These are phyloP conservation scores for Selenicereus undatus DNA, from an alignment of 148 eudicot species.

Conservation along the genomic window DNA sequence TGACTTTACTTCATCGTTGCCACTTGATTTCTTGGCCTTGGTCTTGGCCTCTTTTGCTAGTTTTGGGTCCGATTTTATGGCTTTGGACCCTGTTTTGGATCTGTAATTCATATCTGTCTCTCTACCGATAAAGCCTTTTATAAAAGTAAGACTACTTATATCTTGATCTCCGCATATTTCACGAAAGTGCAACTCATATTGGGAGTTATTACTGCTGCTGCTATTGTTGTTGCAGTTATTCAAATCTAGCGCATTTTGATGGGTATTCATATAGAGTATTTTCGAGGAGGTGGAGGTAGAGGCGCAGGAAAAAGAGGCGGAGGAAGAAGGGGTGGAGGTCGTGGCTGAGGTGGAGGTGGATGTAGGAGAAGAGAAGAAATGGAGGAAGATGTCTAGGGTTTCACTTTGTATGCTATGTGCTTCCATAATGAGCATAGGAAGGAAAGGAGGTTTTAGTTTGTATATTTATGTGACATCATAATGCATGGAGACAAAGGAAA, in stretches of 20 bases:
- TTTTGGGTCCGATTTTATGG: neutral
- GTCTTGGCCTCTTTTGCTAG: neutral
- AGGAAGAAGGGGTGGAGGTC: conserved; percentile 4
- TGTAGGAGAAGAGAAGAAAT: conserved; percentile 6
- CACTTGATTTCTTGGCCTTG: neutral
- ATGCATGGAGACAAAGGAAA: conserved; percentile 5
- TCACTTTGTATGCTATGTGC: conserved; percentile 18
- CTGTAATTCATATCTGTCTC: neutral
- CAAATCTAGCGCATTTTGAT: neutral
- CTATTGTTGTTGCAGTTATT: neutral
- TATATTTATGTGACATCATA: conserved; percentile 13
- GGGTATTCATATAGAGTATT: neutral
- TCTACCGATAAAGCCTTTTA: too few species aligned
- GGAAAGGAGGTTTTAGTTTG: neutral
- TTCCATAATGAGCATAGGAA: conserved; percentile 16
- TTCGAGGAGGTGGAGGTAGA: conserved; percentile 4
- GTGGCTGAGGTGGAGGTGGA: neutral
- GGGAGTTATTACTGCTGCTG: too few species aligned
- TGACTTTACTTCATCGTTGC: neutral
- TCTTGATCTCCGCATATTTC: too few species aligned
- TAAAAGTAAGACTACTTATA: too few species aligned
- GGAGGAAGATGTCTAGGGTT: conserved; percentile 16
- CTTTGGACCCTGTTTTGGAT: conserved; percentile 14
- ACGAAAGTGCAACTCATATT: too few species aligned
- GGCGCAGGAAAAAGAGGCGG: conserved; percentile 13